phyloP scores from a whole-genome alignment of 2,329 filamentous ascomycete species.

The Alternaria rosae region DNA sequence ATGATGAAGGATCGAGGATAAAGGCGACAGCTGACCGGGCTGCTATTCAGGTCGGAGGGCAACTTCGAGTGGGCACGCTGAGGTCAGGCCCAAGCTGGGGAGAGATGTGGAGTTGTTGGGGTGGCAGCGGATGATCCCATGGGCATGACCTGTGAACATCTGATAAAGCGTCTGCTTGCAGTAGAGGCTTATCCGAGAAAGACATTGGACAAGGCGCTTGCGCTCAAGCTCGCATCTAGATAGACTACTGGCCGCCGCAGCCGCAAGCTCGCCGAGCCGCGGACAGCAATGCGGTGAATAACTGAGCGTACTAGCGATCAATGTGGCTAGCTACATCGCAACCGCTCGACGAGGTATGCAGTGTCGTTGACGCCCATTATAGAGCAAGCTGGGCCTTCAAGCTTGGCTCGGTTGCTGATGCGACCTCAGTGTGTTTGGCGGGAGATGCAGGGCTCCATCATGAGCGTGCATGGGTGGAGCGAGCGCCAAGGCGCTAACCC shows the following conservation, averaged over 20 bases:
- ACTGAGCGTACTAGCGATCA: neutral
- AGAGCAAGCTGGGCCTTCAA: neutral
- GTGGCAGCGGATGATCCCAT: constrained; percentile 14
- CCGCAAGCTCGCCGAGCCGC: constrained; percentile 3
- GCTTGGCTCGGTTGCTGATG: constrained; percentile 5
- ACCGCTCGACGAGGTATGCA: neutral
- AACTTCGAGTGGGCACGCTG: neutral
- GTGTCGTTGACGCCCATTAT: neutral
- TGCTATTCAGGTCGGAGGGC: neutral
- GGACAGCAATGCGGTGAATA: neutral
- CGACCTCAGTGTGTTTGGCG: neutral
- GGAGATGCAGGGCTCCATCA: constrained; percentile 3
- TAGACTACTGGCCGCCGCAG: constrained; percentile 10
- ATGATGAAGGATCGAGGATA: constrained; percentile 7
- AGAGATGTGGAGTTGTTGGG: constrained; percentile 19
- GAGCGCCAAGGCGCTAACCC: constrained; percentile 7
- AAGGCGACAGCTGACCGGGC: constrained; percentile 6
- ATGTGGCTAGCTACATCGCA: neutral
- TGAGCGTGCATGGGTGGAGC: constrained; percentile 5
- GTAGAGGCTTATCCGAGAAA: constrained; percentile 2
- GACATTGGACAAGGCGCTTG: neutral
- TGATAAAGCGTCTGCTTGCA: constrained; percentile 20
- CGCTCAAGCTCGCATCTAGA: neutral
- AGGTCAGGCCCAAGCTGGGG: constrained; percentile 9
- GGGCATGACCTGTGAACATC: constrained; percentile 24